These are phyloP conservation scores for Calonectria pseudoturangicola DNA, from an alignment of 2,329 filamentous ascomycete species.

Conservation along the genomic window DNA sequence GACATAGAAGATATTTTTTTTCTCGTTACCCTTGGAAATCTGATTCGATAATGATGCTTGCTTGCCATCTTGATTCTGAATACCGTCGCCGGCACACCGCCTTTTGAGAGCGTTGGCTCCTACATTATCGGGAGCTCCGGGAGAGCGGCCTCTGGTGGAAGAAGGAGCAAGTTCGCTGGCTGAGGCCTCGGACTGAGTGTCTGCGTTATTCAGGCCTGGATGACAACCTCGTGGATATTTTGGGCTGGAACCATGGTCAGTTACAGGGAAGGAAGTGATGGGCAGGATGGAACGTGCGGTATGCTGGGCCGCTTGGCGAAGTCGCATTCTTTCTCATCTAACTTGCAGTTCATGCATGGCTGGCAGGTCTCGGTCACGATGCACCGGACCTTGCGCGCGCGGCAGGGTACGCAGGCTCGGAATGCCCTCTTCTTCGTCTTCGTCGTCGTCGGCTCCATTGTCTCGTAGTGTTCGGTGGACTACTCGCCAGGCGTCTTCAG, in stretches of 20 bases:
- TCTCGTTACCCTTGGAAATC: constrained; percentile 9
- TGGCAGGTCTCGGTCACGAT: constrained; percentile 48
- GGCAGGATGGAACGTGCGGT: constrained; percentile 28
- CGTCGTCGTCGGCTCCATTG: constrained; percentile 35
- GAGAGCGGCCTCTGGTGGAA: constrained; percentile 5
- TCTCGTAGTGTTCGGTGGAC: background rate
- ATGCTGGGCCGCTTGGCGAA: constrained; percentile 48
- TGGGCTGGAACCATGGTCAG: constrained; percentile 31
- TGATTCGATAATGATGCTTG: background rate
- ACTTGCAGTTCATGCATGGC: constrained; percentile 53
- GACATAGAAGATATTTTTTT: background rate
- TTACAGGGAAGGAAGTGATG: background rate
- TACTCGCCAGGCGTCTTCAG: background rate
- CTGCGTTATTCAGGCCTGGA: background rate
- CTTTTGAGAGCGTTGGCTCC: constrained; percentile 1
- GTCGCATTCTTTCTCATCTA: constrained; percentile 51
- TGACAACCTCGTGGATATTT: constrained; percentile 14
- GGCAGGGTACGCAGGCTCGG: constrained; percentile 50
- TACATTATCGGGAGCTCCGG: constrained; percentile 19
- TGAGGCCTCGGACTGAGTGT: constrained; percentile 26
- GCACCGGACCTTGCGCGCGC: constrained; percentile 51
- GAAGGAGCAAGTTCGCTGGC: constrained; percentile 18
- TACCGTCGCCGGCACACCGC: background rate
- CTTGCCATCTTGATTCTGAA: background rate
- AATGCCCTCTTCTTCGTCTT: constrained; percentile 49